A percentile compares a stretch with the other conserved stretches of the same genome.
phyloP scores from a whole-genome alignment of 148 eudicot genomes.

The Camellia lanceoleosa region DNA sequence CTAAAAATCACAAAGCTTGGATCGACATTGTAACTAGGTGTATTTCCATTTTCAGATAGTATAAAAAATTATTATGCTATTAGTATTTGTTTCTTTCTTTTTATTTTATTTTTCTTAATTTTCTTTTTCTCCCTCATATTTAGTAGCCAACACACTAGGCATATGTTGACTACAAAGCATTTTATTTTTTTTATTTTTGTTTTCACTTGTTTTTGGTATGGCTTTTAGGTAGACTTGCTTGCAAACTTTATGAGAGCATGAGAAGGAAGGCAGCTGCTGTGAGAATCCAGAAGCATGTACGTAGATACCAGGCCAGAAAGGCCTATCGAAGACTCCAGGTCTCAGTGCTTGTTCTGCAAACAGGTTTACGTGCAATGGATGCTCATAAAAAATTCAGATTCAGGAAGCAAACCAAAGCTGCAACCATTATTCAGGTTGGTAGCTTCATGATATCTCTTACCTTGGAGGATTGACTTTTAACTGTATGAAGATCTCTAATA shows the following conservation, averaged over 20 bases:
- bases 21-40: conserved; percentile 1
- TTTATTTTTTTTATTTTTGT: background rate
- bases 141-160: background rate
- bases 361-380: conserved; percentile 65
- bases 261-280: conserved; percentile 79
- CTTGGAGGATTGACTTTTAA: conserved; percentile 14
- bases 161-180: background rate
- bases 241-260: conserved; percentile 46
- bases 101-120: background rate
- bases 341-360: conserved; percentile 68
- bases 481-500: conserved; percentile 19
- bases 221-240: conserved; percentile 62
- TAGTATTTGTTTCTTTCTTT: background rate
- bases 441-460: conserved; percentile 8
- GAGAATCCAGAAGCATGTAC: conserved; percentile 60
- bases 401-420: conserved; percentile 73
- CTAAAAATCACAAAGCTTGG: conserved; percentile 12
- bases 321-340: conserved; percentile 48
- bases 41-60: conserved; percentile 1
- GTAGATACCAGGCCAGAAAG: conserved; percentile 51
- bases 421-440: conserved; percentile 68
- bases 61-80: background rate
- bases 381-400: conserved; percentile 61
- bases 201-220: conserved; percentile 19
- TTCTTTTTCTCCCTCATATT: background rate